Conservation (phyloP, 2,329 filamentous ascomycete genomes). For the Lecanoromycetidae sp. region DNA sequence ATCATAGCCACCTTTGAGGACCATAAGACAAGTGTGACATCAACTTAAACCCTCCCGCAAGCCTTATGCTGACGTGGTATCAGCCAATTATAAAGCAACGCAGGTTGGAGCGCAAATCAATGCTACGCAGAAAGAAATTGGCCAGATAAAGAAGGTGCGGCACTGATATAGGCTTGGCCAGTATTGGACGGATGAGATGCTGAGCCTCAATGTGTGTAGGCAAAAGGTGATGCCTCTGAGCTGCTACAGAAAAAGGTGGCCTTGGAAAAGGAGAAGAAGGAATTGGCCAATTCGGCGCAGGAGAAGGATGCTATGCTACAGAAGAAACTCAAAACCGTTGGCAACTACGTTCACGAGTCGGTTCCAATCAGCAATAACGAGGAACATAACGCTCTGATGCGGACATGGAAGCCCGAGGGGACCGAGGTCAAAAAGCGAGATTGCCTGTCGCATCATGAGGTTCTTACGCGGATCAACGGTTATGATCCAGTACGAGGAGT, state of each 20-base stretch:
- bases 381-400: conserved; percentile 66
- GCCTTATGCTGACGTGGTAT: too few relatives aligned
- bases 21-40: conserved; percentile 62
- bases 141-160: conserved; percentile 86
- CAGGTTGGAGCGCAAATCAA: conserved; percentile 81
- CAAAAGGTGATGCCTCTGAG: conserved; percentile 76
- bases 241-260: conserved; percentile 66
- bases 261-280: conserved; percentile 72
- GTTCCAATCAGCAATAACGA: conserved; percentile 77
- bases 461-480: conserved; percentile 48
- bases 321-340: conserved; percentile 70
- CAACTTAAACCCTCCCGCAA: conserved; percentile 4
- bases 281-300: conserved; percentile 57
- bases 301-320: conserved; percentile 65
- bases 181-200: background rate
- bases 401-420: conserved; percentile 70
- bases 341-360: conserved; percentile 81
- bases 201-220: too few relatives aligned
- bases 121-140: conserved; percentile 78
- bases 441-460: conserved; percentile 84
- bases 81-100: conserved; percentile 63
- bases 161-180: too few relatives aligned
- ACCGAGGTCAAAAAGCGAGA: conserved; percentile 61
- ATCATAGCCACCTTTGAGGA: conserved; percentile 79
- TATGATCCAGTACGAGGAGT: conserved; percentile 40